Conservation (phyloP, 192 early-diverging fungal genomes). For the Backusella tarrabulga region DNA sequence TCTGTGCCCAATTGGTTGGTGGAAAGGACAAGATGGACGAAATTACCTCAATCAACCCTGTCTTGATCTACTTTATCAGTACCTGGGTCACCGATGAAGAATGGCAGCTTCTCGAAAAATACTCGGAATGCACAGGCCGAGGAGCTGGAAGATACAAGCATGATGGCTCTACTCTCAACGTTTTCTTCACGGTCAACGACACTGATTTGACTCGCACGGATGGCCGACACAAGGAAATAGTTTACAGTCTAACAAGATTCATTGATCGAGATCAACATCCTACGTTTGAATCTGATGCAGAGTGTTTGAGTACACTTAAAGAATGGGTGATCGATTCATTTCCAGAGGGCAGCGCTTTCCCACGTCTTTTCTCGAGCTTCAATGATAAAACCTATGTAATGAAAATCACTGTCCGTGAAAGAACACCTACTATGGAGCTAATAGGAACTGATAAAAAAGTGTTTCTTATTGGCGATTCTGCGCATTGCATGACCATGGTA, state of each 20-base stretch:
- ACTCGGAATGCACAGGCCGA: not conserved
- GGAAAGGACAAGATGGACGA: not conserved
- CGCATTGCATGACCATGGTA: slow-evolving; percentile 26
- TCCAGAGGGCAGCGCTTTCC: not conserved
- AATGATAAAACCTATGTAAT: not conserved
- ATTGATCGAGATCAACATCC: not conserved
- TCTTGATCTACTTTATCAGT: not conserved
- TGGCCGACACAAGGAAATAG: not conserved
- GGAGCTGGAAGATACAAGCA: not conserved
- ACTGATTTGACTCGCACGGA: not conserved
- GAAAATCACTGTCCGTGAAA: slow-evolving; percentile 12
- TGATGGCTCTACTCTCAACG: not conserved
- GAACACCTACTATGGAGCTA: not conserved
- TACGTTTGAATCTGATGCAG: not conserved
- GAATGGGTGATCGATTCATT: not conserved
- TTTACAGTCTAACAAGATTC: not conserved
- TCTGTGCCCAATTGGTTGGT: slow-evolving; percentile 20
- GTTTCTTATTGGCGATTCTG: slow-evolving; percentile 19
- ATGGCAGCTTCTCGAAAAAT: not conserved
- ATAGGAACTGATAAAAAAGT: not conserved
- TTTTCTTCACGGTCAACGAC: not conserved
- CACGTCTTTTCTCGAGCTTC: not conserved
- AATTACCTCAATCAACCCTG: not conserved
- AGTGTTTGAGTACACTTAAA: not conserved
- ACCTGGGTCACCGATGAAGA: slow-evolving; percentile 13